Evolutionary conservation across 352 stramenopile species (phyloP), one percentile per base, ranked within the genome.

Genomic region (Aphanomyces stellatus): DNA sequence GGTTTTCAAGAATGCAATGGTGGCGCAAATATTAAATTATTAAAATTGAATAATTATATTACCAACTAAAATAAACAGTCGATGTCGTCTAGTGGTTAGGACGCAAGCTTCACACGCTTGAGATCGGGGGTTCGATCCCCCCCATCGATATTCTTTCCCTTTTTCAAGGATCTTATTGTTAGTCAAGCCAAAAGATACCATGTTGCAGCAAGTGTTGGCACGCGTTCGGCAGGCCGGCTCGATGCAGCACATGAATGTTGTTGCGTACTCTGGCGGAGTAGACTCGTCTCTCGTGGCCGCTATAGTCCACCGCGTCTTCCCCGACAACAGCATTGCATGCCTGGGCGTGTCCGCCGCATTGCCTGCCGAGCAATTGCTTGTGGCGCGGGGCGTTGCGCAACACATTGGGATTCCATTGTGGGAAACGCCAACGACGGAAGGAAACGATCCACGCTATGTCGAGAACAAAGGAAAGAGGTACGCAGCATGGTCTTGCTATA

Each of bases 191-290:
- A n/a, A n/a, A n/a, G 37, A 51, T 7, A 24, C 42, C 5, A 57
- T 57, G 49, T 24, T 57, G 25, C 19, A 57, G 1, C n/a, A 37
- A 7, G 13, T 67, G 37, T 15, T 67, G n/a, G 17, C n/a, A 40
- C 43, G 41, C 10, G 60, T 67, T 19, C n/a, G 27, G 15, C 27
- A 35, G 10, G 2, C 33, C 8, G 60, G 60, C 22, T 67, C 43
- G 19, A 17, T 31, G 13, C 15, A 67, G n/a, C 8, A 24, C 13
- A 11, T 67, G 10, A 67, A 97, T 57, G 74, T 97, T 13, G 75
- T 97, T 19, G 91, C 91, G n/a, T 98, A 89, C 69, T 98, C 90
- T 1, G 96, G 96, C 35, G 96, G 96, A 19, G 91, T 99, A 5
- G 96, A 99, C 78, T 98, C 95, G 34, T 97, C 90, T 22, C 72